Conservation (phyloP, 345 rosid genomes). For the Trapa incisa region DNA sequence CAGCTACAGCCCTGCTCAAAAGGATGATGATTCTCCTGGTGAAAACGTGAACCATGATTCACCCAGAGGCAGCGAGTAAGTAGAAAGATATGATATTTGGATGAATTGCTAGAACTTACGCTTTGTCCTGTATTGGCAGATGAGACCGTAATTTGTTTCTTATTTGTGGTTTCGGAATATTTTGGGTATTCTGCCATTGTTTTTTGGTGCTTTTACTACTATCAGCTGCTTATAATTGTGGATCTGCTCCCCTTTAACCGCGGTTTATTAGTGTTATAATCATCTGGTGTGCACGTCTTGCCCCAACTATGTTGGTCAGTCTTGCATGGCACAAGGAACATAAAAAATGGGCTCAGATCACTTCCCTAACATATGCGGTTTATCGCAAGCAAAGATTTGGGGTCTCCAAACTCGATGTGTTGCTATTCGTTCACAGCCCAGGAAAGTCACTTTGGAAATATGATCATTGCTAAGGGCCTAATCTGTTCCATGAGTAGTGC, state of each 20-base stretch:
- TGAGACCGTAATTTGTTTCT: too few species aligned
- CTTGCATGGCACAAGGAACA: constrained; percentile 83
- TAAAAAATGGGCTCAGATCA: constrained; percentile 12
- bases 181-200: too few species aligned
- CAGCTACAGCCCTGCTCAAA: constrained; percentile 19
- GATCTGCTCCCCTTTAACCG: too few species aligned
- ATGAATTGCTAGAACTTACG: too few species aligned
- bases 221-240: too few species aligned
- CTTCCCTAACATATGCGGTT: too few species aligned
- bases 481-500: background rate
- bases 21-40: constrained; percentile 34
- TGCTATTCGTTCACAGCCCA: background rate
- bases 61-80: constrained; percentile 27
- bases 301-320: constrained; percentile 47
- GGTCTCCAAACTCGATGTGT: constrained; percentile 17
- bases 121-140: too few species aligned
- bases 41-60: constrained; percentile 14
- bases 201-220: too few species aligned
- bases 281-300: too few species aligned
- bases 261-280: too few species aligned
- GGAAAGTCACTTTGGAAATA: background rate
- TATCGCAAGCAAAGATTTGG: constrained; percentile 27
- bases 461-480: background rate
- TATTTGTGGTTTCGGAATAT: too few species aligned
- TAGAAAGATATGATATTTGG: background rate